A percentile compares a stretch with the other conserved stretches of the same genome.
Evolutionary conservation across 345 rosid genomes (phyloP).

Genomic region (Aquilaria malaccensis): DNA sequence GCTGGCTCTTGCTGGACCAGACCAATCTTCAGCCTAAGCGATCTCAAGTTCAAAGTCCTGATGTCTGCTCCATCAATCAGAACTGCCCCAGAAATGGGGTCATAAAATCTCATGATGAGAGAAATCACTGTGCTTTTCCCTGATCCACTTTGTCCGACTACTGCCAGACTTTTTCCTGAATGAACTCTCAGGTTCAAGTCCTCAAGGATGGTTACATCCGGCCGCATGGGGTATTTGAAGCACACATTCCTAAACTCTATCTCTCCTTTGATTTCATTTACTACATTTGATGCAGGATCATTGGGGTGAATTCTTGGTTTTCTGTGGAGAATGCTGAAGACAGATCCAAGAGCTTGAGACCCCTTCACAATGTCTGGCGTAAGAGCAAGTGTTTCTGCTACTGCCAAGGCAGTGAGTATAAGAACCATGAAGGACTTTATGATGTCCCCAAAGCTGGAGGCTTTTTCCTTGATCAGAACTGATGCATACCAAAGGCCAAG

Average conservation of each 20-base stretch:
- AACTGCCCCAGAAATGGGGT: constrained; percentile 44
- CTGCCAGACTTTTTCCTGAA: constrained; percentile 62
- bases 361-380: constrained; percentile 88
- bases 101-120: constrained; percentile 67
- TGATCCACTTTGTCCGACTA: constrained; percentile 79
- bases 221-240: constrained; percentile 69
- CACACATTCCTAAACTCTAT: constrained; percentile 48
- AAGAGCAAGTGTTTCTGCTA: constrained; percentile 81
- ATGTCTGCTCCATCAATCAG: constrained; percentile 58
- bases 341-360: constrained; percentile 66
- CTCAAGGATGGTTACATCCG: constrained; percentile 44
- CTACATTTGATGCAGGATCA: constrained; percentile 28
- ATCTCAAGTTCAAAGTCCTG: constrained; percentile 50
- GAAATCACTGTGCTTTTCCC: constrained; percentile 79
- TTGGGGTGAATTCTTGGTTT: constrained; percentile 43
- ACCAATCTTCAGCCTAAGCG: constrained; percentile 50
- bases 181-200: constrained; percentile 38
- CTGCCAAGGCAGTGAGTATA: constrained; percentile 49
- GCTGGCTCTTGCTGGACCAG: constrained; percentile 88
- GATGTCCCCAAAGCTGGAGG: constrained; percentile 43
- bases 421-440: constrained; percentile 70
- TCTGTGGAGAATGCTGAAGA: constrained; percentile 56
- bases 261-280: constrained; percentile 44
- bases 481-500: constrained; percentile 92
- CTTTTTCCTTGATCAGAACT: constrained; percentile 37